phyloP scores from a whole-genome alignment of 2,329 filamentous ascomycete genomes.

The Neoscytalidium dimidiatum region DNA sequence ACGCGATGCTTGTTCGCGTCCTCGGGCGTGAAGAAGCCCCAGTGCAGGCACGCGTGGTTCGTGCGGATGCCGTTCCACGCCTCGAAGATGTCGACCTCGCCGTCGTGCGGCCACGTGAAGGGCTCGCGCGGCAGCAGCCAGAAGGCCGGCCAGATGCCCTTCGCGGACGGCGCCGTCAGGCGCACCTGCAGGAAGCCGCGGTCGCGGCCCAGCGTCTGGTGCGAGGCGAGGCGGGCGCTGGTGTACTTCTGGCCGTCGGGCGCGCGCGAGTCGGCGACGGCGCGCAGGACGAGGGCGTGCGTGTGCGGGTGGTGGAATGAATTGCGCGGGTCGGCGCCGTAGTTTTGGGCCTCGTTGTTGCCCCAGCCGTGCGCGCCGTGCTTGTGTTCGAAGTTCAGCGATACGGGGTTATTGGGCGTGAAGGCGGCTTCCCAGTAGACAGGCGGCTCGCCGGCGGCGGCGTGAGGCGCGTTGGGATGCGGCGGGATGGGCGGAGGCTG shows the following conservation, averaged over 20 bases:
- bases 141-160: conserved; percentile 63
- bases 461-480: conserved; percentile 25
- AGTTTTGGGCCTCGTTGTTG: conserved; percentile 62
- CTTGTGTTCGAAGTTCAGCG: conserved; percentile 57
- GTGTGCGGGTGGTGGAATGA: conserved; percentile 58
- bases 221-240: conserved; percentile 57
- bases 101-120: conserved; percentile 60
- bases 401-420: conserved; percentile 48
- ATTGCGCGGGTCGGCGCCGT: conserved; percentile 53
- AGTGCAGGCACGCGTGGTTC: conserved; percentile 62
- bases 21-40: conserved; percentile 57
- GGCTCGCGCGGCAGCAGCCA: conserved; percentile 62
- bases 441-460: too few relatives aligned
- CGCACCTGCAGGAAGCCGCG: conserved; percentile 56
- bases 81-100: conserved; percentile 63
- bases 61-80: conserved; percentile 60
- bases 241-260: conserved; percentile 50
- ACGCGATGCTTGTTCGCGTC: conserved; percentile 61
- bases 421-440: conserved; percentile 59
- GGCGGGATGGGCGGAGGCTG: conserved; percentile 32
- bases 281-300: conserved; percentile 55
- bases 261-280: conserved; percentile 41
- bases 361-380: conserved; percentile 63
- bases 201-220: conserved; percentile 53
- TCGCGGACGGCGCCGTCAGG: conserved; percentile 55